These are phyloP conservation scores for Thraustochytrium striatum DNA, from an alignment of 352 stramenopile genomes.

Conservation along the genomic window DNA sequence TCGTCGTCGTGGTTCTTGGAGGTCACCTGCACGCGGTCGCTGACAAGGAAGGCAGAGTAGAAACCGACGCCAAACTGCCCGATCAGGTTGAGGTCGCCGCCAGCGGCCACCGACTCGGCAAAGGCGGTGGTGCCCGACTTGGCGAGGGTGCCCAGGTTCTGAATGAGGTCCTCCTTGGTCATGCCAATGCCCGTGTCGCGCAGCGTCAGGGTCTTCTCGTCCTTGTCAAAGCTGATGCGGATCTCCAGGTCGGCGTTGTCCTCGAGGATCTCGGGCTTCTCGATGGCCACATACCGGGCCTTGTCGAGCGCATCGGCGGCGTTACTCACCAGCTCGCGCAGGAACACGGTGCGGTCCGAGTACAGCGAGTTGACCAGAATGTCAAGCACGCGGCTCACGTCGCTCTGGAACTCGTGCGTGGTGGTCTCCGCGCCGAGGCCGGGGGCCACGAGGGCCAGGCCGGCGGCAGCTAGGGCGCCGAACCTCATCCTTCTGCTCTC, in stretches of 20 bases:
- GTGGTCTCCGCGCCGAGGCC: too few relatives aligned
- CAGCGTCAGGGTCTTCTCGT: slow-evolving; percentile 94
- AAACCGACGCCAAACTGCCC: slow-evolving; percentile 99
- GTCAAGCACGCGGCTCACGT: slow-evolving; percentile 97
- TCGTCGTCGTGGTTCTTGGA: slow-evolving; percentile 95
- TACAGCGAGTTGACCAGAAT: slow-evolving; percentile 99
- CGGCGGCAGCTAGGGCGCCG: too few relatives aligned
- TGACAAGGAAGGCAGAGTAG: slow-evolving; percentile 97
- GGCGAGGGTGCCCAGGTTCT: slow-evolving; percentile 93
- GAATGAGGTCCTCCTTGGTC: slow-evolving; percentile 95
- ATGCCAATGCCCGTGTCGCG: slow-evolving; percentile 96
- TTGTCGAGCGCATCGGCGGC: slow-evolving; percentile 98
- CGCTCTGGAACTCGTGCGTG: slow-evolving; percentile 88
- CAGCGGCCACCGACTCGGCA: slow-evolving; percentile 86
- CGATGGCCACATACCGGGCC: slow-evolving; percentile 92
- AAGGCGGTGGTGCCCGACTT: slow-evolving; percentile 98
- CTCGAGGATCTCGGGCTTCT: slow-evolving; percentile 48
- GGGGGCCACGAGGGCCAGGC: too few relatives aligned
- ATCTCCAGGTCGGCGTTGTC: slow-evolving; percentile 76
- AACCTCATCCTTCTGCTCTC: too few relatives aligned
- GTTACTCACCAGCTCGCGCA: slow-evolving; percentile 98
- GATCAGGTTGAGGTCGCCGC: slow-evolving; percentile 88
- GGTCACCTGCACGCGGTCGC: slow-evolving; percentile 86
- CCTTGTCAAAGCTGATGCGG: slow-evolving; percentile 89
- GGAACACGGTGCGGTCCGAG: slow-evolving; percentile 96